Percentiles rank a stretch among this genome's conserved stretches.
Conservation (phyloP, 352 stramenopile species). For the Phytopythium helicoides region DNA sequence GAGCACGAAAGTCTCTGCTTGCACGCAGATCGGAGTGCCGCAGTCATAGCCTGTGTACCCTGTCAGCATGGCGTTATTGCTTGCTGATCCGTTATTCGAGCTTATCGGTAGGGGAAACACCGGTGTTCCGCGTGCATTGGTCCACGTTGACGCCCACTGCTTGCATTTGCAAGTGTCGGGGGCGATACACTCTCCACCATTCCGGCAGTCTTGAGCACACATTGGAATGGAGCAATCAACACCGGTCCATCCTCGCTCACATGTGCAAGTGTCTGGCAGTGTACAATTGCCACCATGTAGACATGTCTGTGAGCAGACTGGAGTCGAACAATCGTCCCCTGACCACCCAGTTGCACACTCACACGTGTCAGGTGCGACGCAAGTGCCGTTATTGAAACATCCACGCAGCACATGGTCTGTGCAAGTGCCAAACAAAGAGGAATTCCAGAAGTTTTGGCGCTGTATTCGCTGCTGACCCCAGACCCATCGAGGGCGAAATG, state of each 20-base stretch:
- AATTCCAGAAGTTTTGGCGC: conserved; percentile 62
- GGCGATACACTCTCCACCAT: conserved; percentile 67
- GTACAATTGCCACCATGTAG: conserved; percentile 91
- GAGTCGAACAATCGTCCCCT: conserved; percentile 74
- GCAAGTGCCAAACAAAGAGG: conserved; percentile 60
- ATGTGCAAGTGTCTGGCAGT: conserved; percentile 89
- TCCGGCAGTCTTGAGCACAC: conserved; percentile 91
- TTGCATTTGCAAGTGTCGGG: conserved; percentile 88
- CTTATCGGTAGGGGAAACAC: conserved; percentile 92
- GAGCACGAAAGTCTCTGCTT: conserved; percentile 87
- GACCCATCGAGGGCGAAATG: conserved; percentile 80
- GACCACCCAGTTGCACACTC: conserved; percentile 75
- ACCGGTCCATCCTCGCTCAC: conserved; percentile 90
- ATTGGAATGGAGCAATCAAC: conserved; percentile 85
- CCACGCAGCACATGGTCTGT: conserved; percentile 91
- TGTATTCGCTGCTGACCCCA: conserved; percentile 66
- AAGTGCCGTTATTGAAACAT: conserved; percentile 97
- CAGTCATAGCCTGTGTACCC: conserved; percentile 97
- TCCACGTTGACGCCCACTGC: conserved; percentile 89
- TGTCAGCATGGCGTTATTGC: conserved; percentile 78
- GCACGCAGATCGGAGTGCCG: conserved; percentile 95
- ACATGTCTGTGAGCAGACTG: conserved; percentile 71
- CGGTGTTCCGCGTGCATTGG: conserved; percentile 88
- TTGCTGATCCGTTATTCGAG: neutral
- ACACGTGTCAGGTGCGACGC: conserved; percentile 84